Percentiles rank a stretch among this genome's conserved stretches.
These are phyloP conservation scores for Metschnikowia picachoensis DNA, from an alignment of 805 yeast genomes.

Conservation along the genomic window DNA sequence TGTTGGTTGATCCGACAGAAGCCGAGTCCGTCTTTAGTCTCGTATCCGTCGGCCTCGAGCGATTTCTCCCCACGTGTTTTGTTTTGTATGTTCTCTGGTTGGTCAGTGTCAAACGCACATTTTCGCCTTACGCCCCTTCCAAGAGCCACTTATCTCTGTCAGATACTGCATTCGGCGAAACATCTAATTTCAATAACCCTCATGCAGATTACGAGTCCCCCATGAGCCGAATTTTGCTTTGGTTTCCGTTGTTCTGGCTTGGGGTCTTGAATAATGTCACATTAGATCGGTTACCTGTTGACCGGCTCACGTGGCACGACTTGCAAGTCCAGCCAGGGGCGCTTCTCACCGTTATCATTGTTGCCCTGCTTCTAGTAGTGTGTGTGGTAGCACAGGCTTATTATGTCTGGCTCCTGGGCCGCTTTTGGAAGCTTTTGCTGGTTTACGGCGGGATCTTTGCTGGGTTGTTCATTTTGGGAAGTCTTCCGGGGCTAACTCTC, in stretches of 20 bases:
- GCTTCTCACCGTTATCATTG: conserved; percentile 52
- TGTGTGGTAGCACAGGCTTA: conserved; percentile 73
- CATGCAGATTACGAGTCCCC: conserved; percentile 26
- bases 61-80: conserved; percentile 73
- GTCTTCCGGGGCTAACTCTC: conserved; percentile 63
- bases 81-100: conserved; percentile 69
- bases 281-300: conserved; percentile 85
- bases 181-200: background rate
- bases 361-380: conserved; percentile 41
- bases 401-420: conserved; percentile 74
- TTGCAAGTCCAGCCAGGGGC: conserved; percentile 77
- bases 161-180: background rate
- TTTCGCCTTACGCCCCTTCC: conserved; percentile 21
- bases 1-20: conserved; percentile 49
- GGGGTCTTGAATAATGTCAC: conserved; percentile 84
- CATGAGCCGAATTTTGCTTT: conserved; percentile 45
- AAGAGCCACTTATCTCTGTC: conserved; percentile 6
- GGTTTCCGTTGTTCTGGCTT: conserved; percentile 82
- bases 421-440: conserved; percentile 54
- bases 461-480: conserved; percentile 22
- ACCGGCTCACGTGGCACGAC: conserved; percentile 71
- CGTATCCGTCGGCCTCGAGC: conserved; percentile 64
- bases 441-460: conserved; percentile 53
- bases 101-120: conserved; percentile 48
- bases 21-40: conserved; percentile 55